phyloP scores from a whole-genome alignment of 345 rosid genomes.

The Excoecaria cochinchinensis region DNA sequence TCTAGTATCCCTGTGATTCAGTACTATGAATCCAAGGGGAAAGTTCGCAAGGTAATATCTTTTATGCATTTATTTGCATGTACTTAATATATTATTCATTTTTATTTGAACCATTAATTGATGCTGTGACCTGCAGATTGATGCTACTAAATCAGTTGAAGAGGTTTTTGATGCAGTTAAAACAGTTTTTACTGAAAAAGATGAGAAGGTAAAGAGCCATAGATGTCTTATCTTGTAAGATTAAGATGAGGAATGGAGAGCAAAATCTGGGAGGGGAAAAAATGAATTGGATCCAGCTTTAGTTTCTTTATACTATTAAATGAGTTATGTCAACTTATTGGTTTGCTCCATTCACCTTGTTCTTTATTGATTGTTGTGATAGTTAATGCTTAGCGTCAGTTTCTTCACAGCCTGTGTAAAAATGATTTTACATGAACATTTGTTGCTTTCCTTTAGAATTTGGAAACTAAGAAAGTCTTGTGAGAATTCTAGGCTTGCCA shows the following conservation, averaged over 20 bases:
- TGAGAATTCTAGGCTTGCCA: not conserved
- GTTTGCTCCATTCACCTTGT: not conserved
- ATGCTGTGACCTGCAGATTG: conserved; percentile 14
- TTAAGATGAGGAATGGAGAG: not conserved
- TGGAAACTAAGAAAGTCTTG: not conserved
- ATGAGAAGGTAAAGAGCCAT: conserved; percentile 42
- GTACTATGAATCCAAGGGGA: conserved; percentile 29
- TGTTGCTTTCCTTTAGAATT: conserved; percentile 1
- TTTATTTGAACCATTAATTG: not conserved
- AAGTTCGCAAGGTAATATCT: conserved; percentile 27
- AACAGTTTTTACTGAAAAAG: conserved; percentile 33
- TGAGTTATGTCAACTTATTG: not conserved
- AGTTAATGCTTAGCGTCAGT: not conserved
- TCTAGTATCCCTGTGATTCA: conserved; percentile 33
- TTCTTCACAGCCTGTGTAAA: not conserved
- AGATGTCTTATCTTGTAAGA: conserved; percentile 12
- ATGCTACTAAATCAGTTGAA: conserved; percentile 25
- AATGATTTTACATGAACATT: not conserved
- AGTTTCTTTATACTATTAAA: not conserved
- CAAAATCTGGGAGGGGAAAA: conserved; percentile 3
- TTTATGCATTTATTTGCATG: not conserved
- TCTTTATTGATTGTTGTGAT: not conserved
- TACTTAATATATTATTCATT: not conserved
- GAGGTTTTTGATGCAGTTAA: conserved; percentile 31
- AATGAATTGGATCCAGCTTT: not conserved